These are phyloP conservation scores for Citrullus amarus DNA, from an alignment of 306 rosid species.

Conservation along the genomic window DNA sequence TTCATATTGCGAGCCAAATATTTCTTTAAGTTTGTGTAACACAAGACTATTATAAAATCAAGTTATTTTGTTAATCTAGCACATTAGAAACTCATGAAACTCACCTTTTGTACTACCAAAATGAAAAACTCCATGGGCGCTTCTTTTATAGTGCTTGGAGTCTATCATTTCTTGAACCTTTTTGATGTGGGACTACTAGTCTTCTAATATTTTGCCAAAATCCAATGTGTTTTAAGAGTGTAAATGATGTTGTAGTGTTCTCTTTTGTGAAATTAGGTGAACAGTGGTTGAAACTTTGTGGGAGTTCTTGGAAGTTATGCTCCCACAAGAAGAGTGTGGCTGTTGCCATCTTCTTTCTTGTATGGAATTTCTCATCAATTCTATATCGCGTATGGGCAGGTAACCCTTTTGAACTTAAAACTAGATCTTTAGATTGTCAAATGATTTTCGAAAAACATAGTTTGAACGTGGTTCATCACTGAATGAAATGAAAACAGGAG, in stretches of 20 bases:
- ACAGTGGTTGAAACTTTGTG: conserved; percentile 63
- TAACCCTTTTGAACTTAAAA: neutral
- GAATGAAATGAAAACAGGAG: neutral
- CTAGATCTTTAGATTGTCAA: neutral
- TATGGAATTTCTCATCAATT: conserved; percentile 69
- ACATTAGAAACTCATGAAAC: no score
- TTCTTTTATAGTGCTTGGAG: no score
- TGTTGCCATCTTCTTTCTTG: conserved; percentile 40
- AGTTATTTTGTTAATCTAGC: no score
- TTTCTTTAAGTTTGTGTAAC: neutral
- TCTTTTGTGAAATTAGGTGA: conserved; percentile 26
- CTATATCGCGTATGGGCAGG: conserved; percentile 92
- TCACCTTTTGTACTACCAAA: no score
- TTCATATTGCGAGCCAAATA: neutral
- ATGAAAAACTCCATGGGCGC: no score
- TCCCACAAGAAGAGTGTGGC: conserved; percentile 66
- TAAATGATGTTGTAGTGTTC: neutral
- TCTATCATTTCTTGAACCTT: no score
- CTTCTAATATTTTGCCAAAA: no score
- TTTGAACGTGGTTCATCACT: neutral
- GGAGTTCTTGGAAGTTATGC: conserved; percentile 80
- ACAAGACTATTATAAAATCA: no score
- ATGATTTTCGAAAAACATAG: neutral
- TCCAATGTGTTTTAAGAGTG: neutral
- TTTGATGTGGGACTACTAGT: no score